Evolutionary conservation across 768 basidiomycete genomes (phyloP).

Genomic region (Boletus rubescentipes): DNA sequence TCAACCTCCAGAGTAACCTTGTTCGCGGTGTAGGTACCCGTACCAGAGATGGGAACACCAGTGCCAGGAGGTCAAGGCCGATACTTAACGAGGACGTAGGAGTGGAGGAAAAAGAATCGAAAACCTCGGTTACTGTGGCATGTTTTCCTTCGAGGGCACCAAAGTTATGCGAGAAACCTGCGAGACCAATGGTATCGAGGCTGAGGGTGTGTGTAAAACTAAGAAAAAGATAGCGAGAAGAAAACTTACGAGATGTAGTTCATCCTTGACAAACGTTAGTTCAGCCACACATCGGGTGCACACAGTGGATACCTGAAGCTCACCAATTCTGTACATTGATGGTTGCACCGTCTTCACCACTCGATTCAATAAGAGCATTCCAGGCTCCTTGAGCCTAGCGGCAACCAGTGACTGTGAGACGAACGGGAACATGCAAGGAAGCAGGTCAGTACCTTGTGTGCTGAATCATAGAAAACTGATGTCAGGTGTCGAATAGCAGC

Average conservation of each 20-base stretch:
- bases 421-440: neutral
- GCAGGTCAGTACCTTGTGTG: conserved; percentile 19
- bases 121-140: conserved; percentile 39
- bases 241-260: conserved; percentile 33
- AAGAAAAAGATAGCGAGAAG: neutral
- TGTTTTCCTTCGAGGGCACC: conserved; percentile 51
- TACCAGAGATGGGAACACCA: conserved; percentile 36
- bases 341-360: conserved; percentile 17
- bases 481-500: conserved; percentile 24
- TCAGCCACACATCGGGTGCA: neutral
- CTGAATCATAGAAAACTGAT: conserved; percentile 29
- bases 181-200: conserved; percentile 58
- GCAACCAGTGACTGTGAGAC: neutral
- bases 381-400: conserved; percentile 31
- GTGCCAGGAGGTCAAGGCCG: conserved; percentile 36
- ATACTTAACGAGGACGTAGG: conserved; percentile 25
- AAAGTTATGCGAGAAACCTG: conserved; percentile 62
- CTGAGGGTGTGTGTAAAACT: conserved; percentile 22
- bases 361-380: conserved; percentile 28
- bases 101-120: conserved; percentile 36
- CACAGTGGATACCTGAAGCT: neutral
- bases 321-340: conserved; percentile 40
- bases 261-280: conserved; percentile 25
- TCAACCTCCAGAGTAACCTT: conserved; percentile 31
- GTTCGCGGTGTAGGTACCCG: conserved; percentile 38